Evolutionary conservation across 2,329 filamentous ascomycete species (phyloP), one percentile per base, ranked within the genome.

Genomic region (Alternaria sp.): DNA sequence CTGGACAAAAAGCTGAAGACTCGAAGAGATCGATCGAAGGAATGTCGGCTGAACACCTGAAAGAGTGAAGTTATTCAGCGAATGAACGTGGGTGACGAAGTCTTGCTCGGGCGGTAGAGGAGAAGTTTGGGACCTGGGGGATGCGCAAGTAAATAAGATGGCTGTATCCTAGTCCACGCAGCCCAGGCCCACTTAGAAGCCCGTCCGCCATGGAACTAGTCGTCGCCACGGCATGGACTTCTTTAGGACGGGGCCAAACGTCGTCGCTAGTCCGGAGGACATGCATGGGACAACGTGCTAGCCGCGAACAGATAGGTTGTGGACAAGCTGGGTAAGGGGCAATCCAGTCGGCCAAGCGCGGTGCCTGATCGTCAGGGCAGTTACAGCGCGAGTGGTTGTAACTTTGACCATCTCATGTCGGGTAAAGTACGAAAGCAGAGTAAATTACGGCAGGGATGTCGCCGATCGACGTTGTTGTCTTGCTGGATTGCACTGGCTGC

Each of bases 21-120:
- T 71, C 63, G 66, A 63, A 57, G 52, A 64, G 58, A 60, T 54
- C 57, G 68, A 57, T 58, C 38, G 62, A 79, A 76, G 30, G 78
- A 79, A 63, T 68, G 78, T 73, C 62, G 72, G 74, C 75, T 68
- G 75, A 76, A 71, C 64, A 76, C 73, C 75, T 79, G 63, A 78
- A 77, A 48, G 77, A 79, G 76, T 79, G 77, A 77, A 79, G 77
- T 69, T 77, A 72, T 74, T 73, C 75, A 77, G 75, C 76, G 68
- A 76, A 77, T 73, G 58, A 76, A 76, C 70, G 64, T 71, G 71
- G 65, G 68, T 71, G 67, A 73, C 72, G 63, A 76, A 73, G 71
- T 76, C 77, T 75, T 76, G 74, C 73, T 77, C 75, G 73, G 73
- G 72, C 69, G 72, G 70, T 73, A 62, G 61, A 60, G 62, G 62